These are phyloP conservation scores for Talaromyces rugulosus DNA, from an alignment of 2,329 filamentous ascomycete genomes.

Conservation along the genomic window DNA sequence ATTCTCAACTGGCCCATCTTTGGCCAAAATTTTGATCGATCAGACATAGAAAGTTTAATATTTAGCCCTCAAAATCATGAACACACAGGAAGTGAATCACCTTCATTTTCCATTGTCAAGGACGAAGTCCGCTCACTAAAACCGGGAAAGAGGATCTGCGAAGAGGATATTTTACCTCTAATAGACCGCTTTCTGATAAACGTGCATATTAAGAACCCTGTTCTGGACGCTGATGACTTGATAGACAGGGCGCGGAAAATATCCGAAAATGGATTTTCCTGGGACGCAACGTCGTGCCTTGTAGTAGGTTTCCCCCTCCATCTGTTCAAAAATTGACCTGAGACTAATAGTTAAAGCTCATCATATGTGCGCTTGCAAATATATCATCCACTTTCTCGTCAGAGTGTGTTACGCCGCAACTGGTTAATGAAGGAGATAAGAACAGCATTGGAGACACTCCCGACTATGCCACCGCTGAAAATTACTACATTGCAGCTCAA, in stretches of 20 bases:
- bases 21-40: not conserved
- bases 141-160: not conserved
- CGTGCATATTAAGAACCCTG: conserved; percentile 3
- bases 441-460: not conserved
- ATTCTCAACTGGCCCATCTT: conserved; percentile 6
- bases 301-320: not conserved
- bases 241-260: not conserved
- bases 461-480: not conserved
- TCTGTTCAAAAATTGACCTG: not conserved
- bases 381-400: conserved; percentile 1
- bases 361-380: not conserved
- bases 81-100: not conserved
- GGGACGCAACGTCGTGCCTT: conserved; percentile 2
- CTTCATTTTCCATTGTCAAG: not conserved
- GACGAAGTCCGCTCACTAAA: not conserved
- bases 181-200: not conserved
- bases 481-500: not conserved
- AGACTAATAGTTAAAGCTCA: not conserved
- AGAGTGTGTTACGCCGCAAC: not conserved
- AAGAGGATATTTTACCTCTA: not conserved
- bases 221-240: not conserved
- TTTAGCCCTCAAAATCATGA: not conserved
- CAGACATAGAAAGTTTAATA: not conserved
- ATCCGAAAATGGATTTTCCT: conserved; percentile 2
- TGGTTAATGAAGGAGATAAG: not conserved